Conservation (phyloP, 1,284 basidiomycete genomes). For the Coriolopsis trogii region DNA sequence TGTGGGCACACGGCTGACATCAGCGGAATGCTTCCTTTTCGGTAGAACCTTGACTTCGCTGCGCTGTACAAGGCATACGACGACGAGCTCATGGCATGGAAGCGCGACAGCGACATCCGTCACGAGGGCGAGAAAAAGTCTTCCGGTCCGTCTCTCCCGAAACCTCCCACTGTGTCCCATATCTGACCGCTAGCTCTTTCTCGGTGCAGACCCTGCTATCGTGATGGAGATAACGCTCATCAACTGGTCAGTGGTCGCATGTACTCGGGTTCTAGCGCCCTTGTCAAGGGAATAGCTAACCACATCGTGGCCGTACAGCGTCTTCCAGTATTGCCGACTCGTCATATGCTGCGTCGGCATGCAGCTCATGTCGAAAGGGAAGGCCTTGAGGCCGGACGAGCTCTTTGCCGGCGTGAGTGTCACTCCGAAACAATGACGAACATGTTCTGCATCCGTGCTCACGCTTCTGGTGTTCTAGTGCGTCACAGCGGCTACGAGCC, state of each 20-base stretch:
- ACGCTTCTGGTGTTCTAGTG: slow-evolving; percentile 27
- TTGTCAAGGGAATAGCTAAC: slow-evolving; percentile 1
- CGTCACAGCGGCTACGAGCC: slow-evolving; percentile 33
- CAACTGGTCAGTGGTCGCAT: slow-evolving; percentile 31
- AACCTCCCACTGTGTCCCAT: too few species aligned
- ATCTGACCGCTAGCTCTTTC: neutral
- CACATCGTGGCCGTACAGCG: slow-evolving; percentile 20
- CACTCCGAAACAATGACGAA: neutral
- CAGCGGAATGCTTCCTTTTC: slow-evolving; percentile 4
- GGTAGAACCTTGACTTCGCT: slow-evolving; percentile 28
- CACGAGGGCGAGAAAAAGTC: slow-evolving; percentile 25
- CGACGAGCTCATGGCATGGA: slow-evolving; percentile 32
- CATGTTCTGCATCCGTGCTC: slow-evolving; percentile 25
- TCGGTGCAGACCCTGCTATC: slow-evolving; percentile 22
- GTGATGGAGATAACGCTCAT: slow-evolving; percentile 34
- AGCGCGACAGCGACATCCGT: slow-evolving; percentile 19
- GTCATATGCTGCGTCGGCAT: slow-evolving; percentile 37
- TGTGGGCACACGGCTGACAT: slow-evolving; percentile 10
- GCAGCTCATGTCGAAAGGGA: slow-evolving; percentile 29
- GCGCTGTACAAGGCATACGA: slow-evolving; percentile 29
- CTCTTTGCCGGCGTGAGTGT: slow-evolving; percentile 20
- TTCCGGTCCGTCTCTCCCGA: slow-evolving; percentile 10
- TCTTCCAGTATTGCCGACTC: slow-evolving; percentile 37
- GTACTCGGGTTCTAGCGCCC: neutral
- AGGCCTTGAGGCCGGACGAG: slow-evolving; percentile 23